Evolutionary conservation across 345 rosid genomes (phyloP), one percentile per base, ranked within the genome.

Genomic region (Kandelia obovata): DNA sequence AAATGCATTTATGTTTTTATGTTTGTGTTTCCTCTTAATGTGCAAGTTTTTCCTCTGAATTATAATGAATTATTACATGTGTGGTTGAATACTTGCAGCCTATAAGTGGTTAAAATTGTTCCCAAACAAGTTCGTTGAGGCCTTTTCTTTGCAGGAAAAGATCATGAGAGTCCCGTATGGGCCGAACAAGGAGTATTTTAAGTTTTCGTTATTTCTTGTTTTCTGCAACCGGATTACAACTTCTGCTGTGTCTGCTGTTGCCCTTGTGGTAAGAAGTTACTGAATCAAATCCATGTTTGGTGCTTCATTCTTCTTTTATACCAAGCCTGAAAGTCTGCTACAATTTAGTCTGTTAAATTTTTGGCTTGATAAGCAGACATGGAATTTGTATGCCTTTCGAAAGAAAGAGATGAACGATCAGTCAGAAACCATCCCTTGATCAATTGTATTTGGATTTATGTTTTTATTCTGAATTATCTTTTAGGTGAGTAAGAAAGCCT

Each of bases 81-180:
- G 28, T 55, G 30, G 16, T 23, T 8, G 1, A 8, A 9, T 55
- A 21, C 27, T 55, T 55, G 25, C 6, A 7, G 25, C 59, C 59
- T 55, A 23, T 26, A 1, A 23, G 9, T 23, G 28, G 30, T 27
- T 55, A 17, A 30, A 53, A 65, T 2, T 16, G 34, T 28, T 10
- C 5, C 31, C 11, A 11, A 15, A 55, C 1, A 31, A 20, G 10
- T 20, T 16, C 51, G 27, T 47, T 34, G 34, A 32, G 34, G 32
- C 19, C 2, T 23, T 10, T 58, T 47, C 34, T 66, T 7, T 53
- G 63, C 82, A 94, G 98, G 97, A 94, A 69, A 94, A 94, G 83
- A 82, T 91, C 35, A 94, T 91, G 97, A 87, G 95, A 84, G 92
- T 88, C 2, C 93, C 97, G 0, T 91, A 94, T 78, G 97, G 96